Percentiles rank a stretch among this genome's conserved stretches.
These are phyloP conservation scores for Mycena rebaudengoi DNA, from an alignment of 768 basidiomycete genomes.

Conservation along the genomic window DNA sequence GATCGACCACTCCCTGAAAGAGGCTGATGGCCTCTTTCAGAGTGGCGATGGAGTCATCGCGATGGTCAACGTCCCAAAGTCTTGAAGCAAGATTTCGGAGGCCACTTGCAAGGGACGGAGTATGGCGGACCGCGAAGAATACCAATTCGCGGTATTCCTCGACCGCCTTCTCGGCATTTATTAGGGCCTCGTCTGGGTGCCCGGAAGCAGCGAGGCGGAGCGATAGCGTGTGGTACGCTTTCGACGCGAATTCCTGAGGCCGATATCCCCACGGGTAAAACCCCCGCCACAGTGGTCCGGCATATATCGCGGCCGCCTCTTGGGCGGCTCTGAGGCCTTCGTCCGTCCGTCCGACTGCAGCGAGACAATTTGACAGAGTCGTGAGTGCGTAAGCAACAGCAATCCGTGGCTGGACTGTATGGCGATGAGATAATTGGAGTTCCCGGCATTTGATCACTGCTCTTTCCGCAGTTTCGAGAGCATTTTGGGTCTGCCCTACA, in stretches of 20 bases:
- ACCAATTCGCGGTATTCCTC: background rate
- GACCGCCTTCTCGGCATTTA: background rate
- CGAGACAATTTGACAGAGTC: slow-evolving; percentile 9
- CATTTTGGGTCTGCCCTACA: too few relatives aligned
- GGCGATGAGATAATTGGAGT: too few relatives aligned
- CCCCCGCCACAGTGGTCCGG: background rate
- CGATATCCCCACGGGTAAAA: background rate
- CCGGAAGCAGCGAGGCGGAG: background rate
- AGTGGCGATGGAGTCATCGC: background rate
- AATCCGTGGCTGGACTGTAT: background rate
- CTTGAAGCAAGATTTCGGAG: background rate
- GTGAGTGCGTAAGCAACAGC: background rate
- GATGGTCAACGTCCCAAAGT: background rate
- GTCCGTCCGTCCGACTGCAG: background rate
- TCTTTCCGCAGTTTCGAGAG: too few relatives aligned
- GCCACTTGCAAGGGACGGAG: background rate
- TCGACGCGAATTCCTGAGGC: background rate
- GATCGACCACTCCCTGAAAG: background rate
- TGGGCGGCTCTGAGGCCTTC: background rate
- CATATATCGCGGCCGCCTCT: background rate
- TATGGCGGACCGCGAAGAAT: background rate
- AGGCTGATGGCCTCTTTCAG: background rate
- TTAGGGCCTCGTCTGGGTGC: background rate
- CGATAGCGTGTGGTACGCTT: background rate
- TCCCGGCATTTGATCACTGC: background rate